Evolutionary conservation across 257 asterid genomes (phyloP).

Genomic region (Salvia miltiorrhiza): DNA sequence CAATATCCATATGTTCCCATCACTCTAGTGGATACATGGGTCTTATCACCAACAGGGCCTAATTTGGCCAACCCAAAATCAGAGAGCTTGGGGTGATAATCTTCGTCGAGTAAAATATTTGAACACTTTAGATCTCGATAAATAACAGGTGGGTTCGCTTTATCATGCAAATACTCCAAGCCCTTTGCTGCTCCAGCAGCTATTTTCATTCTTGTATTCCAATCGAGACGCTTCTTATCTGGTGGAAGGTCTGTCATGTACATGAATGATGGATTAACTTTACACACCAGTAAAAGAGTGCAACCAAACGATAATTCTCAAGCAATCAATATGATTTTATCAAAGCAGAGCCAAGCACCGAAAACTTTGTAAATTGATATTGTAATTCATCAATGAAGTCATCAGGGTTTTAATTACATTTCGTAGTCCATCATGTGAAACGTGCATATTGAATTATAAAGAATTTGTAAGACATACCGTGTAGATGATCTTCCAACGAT

Average conservation of each 20-base stretch:
- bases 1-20: conserved; percentile 89
- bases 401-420: not conserved
- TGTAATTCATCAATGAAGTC: not conserved
- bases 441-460: not conserved
- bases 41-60: conserved; percentile 67
- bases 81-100: conserved; percentile 60
- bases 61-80: conserved; percentile 77
- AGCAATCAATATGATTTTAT: not conserved
- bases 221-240: conserved; percentile 55
- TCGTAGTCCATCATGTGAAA: not conserved
- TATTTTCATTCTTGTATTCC: conserved; percentile 79
- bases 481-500: conserved; percentile 79
- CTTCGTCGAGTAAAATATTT: conserved; percentile 57
- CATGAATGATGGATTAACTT: conserved; percentile 7
- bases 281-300: not conserved
- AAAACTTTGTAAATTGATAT: not conserved
- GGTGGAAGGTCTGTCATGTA: conserved; percentile 55
- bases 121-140: conserved; percentile 68
- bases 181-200: conserved; percentile 81
- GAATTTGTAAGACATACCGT: conserved; percentile 35
- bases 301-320: not conserved
- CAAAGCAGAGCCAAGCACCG: not conserved
- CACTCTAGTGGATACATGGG: conserved; percentile 63
- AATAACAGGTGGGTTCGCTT: conserved; percentile 74
- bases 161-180: conserved; percentile 72